Conservation (phyloP, 257 asterid species). For the Coffea eugenioides region DNA sequence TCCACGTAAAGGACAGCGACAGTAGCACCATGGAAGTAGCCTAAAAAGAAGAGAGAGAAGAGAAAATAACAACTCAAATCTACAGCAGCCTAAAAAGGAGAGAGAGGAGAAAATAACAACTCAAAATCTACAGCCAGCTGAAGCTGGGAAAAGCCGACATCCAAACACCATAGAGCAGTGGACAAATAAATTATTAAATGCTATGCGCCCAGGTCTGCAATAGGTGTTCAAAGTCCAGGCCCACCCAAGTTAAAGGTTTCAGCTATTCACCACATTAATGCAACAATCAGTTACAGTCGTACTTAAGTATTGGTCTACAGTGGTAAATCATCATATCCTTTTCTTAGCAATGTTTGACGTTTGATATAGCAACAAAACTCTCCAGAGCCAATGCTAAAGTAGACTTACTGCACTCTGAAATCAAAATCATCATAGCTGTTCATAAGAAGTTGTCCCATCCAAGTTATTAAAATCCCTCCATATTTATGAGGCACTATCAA, state of each 20-base stretch:
- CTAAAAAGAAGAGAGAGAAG: slow-evolving; percentile 28
- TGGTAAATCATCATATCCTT: neutral
- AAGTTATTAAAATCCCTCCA: neutral
- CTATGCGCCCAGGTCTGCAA: neutral
- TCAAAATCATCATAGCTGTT: neutral
- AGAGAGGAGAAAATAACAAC: neutral
- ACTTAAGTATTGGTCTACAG: neutral
- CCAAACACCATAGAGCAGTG: neutral
- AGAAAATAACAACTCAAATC: too few relatives aligned
- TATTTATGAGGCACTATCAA: neutral
- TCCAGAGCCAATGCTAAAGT: neutral
- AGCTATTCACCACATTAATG: neutral
- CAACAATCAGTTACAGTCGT: neutral
- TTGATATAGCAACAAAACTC: neutral
- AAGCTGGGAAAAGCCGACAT: neutral
- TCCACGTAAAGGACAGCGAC: slow-evolving; percentile 78
- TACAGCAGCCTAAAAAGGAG: slow-evolving; percentile 54
- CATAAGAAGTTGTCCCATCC: neutral
- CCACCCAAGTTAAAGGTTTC: neutral
- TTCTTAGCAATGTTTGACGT: neutral
- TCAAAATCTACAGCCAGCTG: neutral
- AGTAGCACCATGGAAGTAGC: slow-evolving; percentile 93
- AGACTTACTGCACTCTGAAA: neutral
- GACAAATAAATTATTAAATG: neutral
- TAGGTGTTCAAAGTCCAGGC: neutral